Base-by-base conservation (phyloP, 2,329 filamentous ascomycete genomes). In the Macrophomina pseudophaseolina region DNA sequence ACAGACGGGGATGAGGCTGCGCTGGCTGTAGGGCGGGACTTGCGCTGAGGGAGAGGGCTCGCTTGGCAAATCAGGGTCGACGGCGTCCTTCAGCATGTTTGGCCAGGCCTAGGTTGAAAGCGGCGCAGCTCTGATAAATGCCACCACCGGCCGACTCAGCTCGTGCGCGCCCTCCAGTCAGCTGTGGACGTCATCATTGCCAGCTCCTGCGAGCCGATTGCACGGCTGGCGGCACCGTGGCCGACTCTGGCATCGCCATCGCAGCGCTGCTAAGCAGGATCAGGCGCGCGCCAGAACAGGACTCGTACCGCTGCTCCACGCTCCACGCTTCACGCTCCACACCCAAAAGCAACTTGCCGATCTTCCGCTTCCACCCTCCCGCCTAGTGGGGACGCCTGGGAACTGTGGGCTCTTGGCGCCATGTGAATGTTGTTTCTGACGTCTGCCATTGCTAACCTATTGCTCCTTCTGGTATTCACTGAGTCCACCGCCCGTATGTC, bases 401-500 rank as follows among this genome's bases (percentile, higher is more conserved):
- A 64, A 46, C 62, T 54, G 51, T 48, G 52, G 48, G 51, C 6
- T 65, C 51, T 56, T 54, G 63, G 63, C 40, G 44, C 49, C 49
- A 30, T 35, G 9, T 32, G 62, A 48, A n/a, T 48, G 49, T 30
- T 42, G 23, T 40, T 56, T 65, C 38, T 52, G 46, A 53, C 60
- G 33, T 56, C 51, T 49, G 32, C 8, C 32, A 62, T 62, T 62
- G 58, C 58, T 62, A 62, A 49, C 58, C 58, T 60, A 62, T 32
- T 48, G 16, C 42, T 16, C 42, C 11, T 40, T 9, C 51, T 40
- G 23, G 23, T 16, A n/a, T 16, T 54, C 33, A 65, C 53, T 66
- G 53, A 33, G 75, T 70, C 80, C 80, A 84, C 56, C 76, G 75
- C 64, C 73, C 70, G 69, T 85, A 85, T 11, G 72, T 65, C 5